Percentiles rank a stretch among this genome's conserved stretches.
Evolutionary conservation across 441 rosid species (phyloP).

Genomic region (Dalechampia spathulata): DNA sequence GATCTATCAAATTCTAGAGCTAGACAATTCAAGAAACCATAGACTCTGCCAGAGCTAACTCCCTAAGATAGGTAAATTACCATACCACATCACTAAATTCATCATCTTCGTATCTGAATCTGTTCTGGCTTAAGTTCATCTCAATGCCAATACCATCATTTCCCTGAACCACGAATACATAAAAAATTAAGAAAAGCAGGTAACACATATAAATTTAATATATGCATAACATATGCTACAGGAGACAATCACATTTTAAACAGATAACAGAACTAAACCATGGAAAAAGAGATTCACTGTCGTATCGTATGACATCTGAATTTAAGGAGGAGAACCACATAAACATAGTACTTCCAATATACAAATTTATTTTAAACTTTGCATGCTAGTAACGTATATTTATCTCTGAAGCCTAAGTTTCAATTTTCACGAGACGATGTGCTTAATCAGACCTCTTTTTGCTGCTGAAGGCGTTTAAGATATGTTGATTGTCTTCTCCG

Average conservation of each 20-base stretch:
- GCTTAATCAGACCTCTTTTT: slow-evolving; percentile 87
- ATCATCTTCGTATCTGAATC: slow-evolving; percentile 45
- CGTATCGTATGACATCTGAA: neutral
- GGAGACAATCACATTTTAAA: neutral
- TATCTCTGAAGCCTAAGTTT: neutral
- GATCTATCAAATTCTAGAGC: too few species aligned
- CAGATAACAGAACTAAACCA: neutral
- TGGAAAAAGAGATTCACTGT: neutral
- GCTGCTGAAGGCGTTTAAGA: slow-evolving; percentile 68
- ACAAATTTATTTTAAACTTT: neutral
- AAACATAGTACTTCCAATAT: too few species aligned
- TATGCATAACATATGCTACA: neutral
- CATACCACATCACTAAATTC: slow-evolving; percentile 58
- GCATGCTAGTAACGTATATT: neutral
- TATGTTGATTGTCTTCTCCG: slow-evolving; percentile 75
- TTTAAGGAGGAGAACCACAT: too few species aligned
- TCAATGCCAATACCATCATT: slow-evolving; percentile 65
- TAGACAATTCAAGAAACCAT: neutral
- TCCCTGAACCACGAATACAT: slow-evolving; percentile 28
- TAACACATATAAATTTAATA: neutral
- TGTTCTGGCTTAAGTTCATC: slow-evolving; percentile 53
- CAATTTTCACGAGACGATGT: too few species aligned
- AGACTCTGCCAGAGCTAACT: neutral
- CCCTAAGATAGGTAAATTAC: neutral
- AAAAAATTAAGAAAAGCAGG: neutral